These are phyloP conservation scores for Aspergillus proliferans DNA, from an alignment of 2,329 filamentous ascomycete species.

Conservation along the genomic window DNA sequence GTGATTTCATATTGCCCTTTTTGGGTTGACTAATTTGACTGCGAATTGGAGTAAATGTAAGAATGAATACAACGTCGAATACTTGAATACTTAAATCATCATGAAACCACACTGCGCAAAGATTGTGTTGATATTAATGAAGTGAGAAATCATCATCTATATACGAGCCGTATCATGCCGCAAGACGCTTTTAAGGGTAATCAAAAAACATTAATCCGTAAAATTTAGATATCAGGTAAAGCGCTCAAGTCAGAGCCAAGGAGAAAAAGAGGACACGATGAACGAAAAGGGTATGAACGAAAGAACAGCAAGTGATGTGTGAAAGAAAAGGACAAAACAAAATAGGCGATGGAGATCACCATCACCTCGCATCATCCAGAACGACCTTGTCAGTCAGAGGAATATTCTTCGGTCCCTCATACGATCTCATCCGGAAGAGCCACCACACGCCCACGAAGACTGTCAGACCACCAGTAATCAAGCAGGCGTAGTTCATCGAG, in stretches of 20 bases:
- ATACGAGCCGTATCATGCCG: background rate
- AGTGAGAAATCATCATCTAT: background rate
- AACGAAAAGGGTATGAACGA: background rate
- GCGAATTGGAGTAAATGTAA: no score
- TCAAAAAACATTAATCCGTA: background rate
- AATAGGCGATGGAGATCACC: conserved; percentile 7
- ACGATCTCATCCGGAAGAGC: conserved; percentile 27
- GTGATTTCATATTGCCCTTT: background rate
- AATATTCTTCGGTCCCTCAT: conserved; percentile 32
- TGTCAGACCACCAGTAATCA: conserved; percentile 49
- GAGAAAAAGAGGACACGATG: background rate
- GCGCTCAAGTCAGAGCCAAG: background rate
- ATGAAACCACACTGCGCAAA: no score
- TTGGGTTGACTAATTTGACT: background rate
- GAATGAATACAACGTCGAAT: no score
- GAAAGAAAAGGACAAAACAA: background rate
- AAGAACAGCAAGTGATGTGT: background rate
- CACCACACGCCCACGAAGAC: conserved; percentile 46
- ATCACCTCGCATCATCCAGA: conserved; percentile 25
- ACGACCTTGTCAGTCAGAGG: conserved; percentile 29
- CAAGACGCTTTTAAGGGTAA: background rate
- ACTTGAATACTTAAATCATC: no score
- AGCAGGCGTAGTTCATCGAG: conserved; percentile 50
- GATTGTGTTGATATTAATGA: background rate
- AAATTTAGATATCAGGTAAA: background rate